Evolutionary conservation across 352 stramenopile species (phyloP), one percentile per base, ranked within the genome.

Genomic region (Globisporangium acanthophoron): DNA sequence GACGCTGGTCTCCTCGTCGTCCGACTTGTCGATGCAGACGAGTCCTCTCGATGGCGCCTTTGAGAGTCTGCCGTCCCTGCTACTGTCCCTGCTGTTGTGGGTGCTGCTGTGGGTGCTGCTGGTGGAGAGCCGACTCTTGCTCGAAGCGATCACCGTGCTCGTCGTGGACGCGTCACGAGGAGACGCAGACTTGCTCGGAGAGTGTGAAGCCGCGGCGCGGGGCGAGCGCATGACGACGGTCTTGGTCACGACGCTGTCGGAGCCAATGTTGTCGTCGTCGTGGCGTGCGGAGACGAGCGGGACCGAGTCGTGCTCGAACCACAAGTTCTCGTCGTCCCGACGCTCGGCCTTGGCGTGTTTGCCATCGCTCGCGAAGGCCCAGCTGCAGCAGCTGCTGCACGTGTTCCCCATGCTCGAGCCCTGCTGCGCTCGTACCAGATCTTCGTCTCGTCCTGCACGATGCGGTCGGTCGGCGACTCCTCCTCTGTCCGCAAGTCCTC

Each of bases 301-400:
- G 35, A 83, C 62, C 1, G 71, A 86, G 59, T 85, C 73, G 20
- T 88, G 74, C 41, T 89, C 75, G 45, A 90, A 82, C 79, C 76
- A 92, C 7, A 56, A 52, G 35, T 76, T 68, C 5, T 69, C 60
- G 2, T 74, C 67, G 21, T 73, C 66, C 1, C 59, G 24, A 5
- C 56, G 16, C 33, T 37, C 48, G 1, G 47, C 50, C 33, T 66
- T 66, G 31, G 24, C 55, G 29, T n/a, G 48, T 39, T 61, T 48
- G 12, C 48, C 33, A 29, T 33, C 47, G 21, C 37, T 31, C 18
- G 61, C 21, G 27, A 43, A 67, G n/a, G 65, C 39, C 61, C 61
- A 67, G 43, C 35, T 59, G 12, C 56, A 67, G 50, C 61, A 67
- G 24, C 51, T 29, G 8, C 56, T 31, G 24, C 61, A 67, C 15